These are phyloP conservation scores for Plasmodium fragile DNA, from an alignment of 169 alveolate genomes.

Conservation along the genomic window DNA sequence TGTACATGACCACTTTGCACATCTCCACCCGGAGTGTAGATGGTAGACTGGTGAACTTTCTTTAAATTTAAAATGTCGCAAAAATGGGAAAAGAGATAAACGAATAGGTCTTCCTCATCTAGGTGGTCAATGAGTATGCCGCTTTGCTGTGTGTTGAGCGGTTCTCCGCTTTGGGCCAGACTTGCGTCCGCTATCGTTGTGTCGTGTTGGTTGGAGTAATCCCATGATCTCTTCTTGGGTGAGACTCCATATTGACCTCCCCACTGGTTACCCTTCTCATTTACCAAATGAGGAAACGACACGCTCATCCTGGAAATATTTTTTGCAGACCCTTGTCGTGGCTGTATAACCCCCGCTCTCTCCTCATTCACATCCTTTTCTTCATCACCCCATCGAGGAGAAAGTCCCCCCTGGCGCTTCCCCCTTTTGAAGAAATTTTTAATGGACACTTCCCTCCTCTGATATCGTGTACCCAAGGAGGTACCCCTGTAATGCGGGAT, in stretches of 20 bases:
- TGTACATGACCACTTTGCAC: not conserved
- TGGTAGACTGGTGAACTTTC: not conserved
- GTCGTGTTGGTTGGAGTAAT: not conserved
- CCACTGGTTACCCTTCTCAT: not conserved
- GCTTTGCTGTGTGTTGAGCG: not conserved
- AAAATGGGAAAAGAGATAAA: constrained; percentile 57
- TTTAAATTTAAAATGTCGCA: constrained; percentile 37
- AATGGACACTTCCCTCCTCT: not conserved
- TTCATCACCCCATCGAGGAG: not conserved
- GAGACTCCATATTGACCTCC: not conserved
- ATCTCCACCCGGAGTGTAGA: not conserved
- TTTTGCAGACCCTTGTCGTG: not conserved
- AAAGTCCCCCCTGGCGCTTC: not conserved
- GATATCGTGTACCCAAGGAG: not conserved
- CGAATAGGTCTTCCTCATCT: constrained; percentile 49
- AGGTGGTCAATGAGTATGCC: constrained; percentile 36
- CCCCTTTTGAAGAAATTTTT: constrained; percentile 30
- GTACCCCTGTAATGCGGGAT: constrained; percentile 19
- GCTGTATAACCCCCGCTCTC: not conserved
- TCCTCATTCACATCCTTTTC: not conserved
- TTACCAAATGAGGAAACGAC: not conserved
- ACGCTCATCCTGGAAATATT: not conserved
- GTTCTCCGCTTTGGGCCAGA: not conserved
- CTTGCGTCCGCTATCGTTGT: not conserved
- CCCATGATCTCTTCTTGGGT: not conserved